Evolutionary conservation across 352 stramenopile genomes (phyloP).

Genomic region (Plasmopara viticola): DNA sequence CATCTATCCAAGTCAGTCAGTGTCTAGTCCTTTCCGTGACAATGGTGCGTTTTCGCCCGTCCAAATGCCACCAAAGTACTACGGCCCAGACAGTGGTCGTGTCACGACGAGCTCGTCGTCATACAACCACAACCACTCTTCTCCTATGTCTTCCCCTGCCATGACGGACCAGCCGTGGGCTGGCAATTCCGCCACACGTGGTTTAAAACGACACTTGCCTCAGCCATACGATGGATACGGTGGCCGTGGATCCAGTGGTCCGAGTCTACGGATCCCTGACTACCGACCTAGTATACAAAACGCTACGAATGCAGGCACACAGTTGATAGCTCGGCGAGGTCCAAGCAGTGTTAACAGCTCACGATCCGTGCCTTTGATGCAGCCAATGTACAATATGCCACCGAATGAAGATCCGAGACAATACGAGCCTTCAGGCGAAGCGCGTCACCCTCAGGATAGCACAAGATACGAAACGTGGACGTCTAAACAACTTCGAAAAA

Average conservation of each 20-base stretch:
- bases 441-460: conserved; percentile 50
- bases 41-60: conserved; percentile 11
- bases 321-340: conserved; percentile 11
- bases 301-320: neutral
- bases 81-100: conserved; percentile 11
- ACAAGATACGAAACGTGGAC: conserved; percentile 76
- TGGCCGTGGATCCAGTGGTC: neutral
- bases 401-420: conserved; percentile 33
- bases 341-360: conserved; percentile 11
- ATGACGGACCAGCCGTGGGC: conserved; percentile 24
- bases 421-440: conserved; percentile 36
- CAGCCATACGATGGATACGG: conserved; percentile 22
- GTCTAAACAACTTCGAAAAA: conserved; percentile 75
- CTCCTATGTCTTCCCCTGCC: conserved; percentile 23
- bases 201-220: conserved; percentile 36
- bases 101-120: conserved; percentile 14
- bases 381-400: conserved; percentile 17
- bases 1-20: conserved; percentile 10
- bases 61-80: conserved; percentile 25
- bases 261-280: neutral
- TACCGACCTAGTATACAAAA: conserved; percentile 8
- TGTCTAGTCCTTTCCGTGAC: conserved; percentile 6
- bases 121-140: conserved; percentile 19
- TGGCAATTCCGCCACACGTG: conserved; percentile 9
- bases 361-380: conserved; percentile 6